Base-by-base conservation (phyloP, 192 early-diverging fungal genomes). In the Backusella tuberculispora region DNA sequence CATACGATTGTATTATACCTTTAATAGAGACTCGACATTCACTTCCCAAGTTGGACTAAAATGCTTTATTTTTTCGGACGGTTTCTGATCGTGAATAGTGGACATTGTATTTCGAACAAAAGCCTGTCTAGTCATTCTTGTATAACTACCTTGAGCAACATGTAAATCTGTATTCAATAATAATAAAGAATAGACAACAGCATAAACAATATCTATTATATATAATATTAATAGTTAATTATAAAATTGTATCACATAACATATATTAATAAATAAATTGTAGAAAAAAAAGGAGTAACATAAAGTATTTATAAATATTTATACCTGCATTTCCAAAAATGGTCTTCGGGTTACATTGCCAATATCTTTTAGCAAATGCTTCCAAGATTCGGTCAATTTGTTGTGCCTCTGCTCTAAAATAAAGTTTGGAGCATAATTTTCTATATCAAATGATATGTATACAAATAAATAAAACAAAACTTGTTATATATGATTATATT, bases 161-260 rank as follows among this genome's bases (percentile, higher is more conserved):
- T 97, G 94, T 66, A 97, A 78, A 78, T 98, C 97, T 3, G 97
- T 98, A 82, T 97, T 97, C 5, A 98, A 86, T 53, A 98, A 77
- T 72, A 98, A 78, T 7, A 96, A 76, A 10, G 95, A 96, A 77
- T 95, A 96, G 0, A 92, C 85, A 66, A 96, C 88, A 19, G 92
- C 94, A 74, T 98, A 92, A 0, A 96, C 95, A 60, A 60, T 60
- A 13, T 60, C 53, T 60, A 24, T 21, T 8, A 19, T 17, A 34
- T 2, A 48, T 53, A 5, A 53, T 60, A 46, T 10, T 12, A 46
- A 46, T 4, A 12, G 13, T 34, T 2, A 14, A 46, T 14, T 1
- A 46, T 12, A 65, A 65, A 6, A 26, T 65, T 65, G 10, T 12
- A 38, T 38, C 6, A 65, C 29, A 65, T 26, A 65, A 13, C 26